Evolutionary conservation across 1,139 yeast genomes (phyloP), one percentile per base, ranked within the genome.

Genomic region (Yamadazyma spencermartinsiae): DNA sequence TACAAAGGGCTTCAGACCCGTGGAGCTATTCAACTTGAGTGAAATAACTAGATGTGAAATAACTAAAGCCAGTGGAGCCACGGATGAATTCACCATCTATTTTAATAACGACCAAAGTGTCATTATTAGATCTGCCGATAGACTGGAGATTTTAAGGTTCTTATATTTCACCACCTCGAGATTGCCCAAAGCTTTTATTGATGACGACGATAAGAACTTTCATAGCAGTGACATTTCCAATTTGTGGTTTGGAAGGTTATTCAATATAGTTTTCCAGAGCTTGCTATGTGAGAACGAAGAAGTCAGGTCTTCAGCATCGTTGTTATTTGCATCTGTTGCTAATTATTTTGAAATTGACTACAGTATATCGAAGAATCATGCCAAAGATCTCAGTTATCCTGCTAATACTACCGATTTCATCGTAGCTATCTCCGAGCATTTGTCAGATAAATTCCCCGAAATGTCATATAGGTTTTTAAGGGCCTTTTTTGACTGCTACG

Each of bases 321-420:
- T 76, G 27, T 63, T 88, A 14, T 66, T 87, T 54, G 80, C 86
- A 1, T 77, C 88, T 0, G 63, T 85, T 25, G 78, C 83, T 7
- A 65, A 74, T 6, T 74, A 82, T 30, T 85, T 81, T 57, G 69
- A 74, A 9, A 60, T 87, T 34, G 78, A 80, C 36, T 73, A 82
- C 49, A 88, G 86, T 1, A 72, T 80, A 19, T 72, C 76, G 11
- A 67, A 79, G 21, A 70, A 70, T 26, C 75, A 78, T 38, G 78
- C 87, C 1, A 74, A 76, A 12, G 85, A 79, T 31, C 72, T 84
- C 12, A 77, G 82, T n/a, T 81, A 86, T 48, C 95, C 96, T 0
- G 75, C 78, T 30, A 85, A 85, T 52, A 78, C 82, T 31, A 74
- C 82, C 5, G 75, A 80, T 14, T 83, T 83, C 61, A 79, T 86